phyloP scores from a whole-genome alignment of 1,284 basidiomycete species.

The Puccinia triticina region DNA sequence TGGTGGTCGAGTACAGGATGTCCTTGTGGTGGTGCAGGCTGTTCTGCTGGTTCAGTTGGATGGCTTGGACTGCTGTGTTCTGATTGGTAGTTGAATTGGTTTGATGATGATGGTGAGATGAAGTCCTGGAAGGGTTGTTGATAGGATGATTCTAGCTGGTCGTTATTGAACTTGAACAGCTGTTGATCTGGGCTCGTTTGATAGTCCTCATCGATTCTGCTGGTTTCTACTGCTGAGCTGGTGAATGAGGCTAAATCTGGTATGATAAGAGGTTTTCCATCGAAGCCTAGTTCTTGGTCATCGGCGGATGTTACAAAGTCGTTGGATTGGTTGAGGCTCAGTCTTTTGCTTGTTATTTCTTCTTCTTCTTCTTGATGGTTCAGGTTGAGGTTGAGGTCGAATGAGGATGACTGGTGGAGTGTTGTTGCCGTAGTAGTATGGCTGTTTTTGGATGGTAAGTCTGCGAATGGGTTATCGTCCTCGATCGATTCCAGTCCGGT shows the following conservation, averaged over 20 bases:
- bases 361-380: neutral
- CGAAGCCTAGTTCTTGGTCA: slow-evolving; percentile 8
- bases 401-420: neutral
- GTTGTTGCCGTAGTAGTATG: neutral
- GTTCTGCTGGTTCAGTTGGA: neutral
- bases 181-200: slow-evolving; percentile 11
- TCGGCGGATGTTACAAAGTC: too few relatives aligned
- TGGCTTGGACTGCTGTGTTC: neutral
- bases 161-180: neutral
- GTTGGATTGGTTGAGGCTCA: too few relatives aligned
- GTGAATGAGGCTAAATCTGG: neutral
- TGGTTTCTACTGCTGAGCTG: neutral
- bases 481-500: neutral
- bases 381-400: neutral
- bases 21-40: neutral
- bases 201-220: neutral
- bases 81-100: slow-evolving; percentile 3
- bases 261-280: slow-evolving; percentile 4
- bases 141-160: neutral
- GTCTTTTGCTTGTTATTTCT: neutral
- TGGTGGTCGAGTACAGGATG: neutral
- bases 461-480: slow-evolving; percentile 30
- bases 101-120: neutral
- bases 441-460: slow-evolving; percentile 1
- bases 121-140: slow-evolving; percentile 5